These are phyloP conservation scores for Paraglomus brasilianum DNA, from an alignment of 192 early-diverging fungal genomes.

Conservation along the genomic window DNA sequence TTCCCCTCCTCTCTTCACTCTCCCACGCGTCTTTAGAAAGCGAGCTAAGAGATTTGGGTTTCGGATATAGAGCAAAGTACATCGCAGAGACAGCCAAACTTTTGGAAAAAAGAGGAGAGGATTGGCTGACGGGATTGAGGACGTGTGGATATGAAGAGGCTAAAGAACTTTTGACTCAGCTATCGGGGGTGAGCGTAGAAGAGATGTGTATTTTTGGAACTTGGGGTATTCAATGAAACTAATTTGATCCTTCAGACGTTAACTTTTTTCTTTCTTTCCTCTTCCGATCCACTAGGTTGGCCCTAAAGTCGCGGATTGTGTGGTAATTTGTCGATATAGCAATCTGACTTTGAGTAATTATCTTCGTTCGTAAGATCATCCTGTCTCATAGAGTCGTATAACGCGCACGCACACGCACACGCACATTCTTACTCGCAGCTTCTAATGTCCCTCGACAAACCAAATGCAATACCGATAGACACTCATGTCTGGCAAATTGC, in stretches of 20 bases:
- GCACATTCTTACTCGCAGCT: conserved; percentile 42
- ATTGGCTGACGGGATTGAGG: conserved; percentile 69
- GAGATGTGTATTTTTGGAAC: too few relatives aligned
- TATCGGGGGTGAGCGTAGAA: conserved; percentile 59
- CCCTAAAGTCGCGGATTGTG: conserved; percentile 97
- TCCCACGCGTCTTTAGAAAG: conserved; percentile 59
- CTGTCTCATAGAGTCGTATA: neutral
- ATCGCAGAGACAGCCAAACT: conserved; percentile 72
- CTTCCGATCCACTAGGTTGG: conserved; percentile 53
- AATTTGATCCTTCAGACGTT: neutral
- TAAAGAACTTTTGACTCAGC: conserved; percentile 59
- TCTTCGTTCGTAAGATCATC: neutral
- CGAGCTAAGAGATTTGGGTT: conserved; percentile 72
- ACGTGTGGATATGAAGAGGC: conserved; percentile 53
- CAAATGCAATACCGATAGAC: conserved; percentile 80
- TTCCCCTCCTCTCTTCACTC: conserved; percentile 63
- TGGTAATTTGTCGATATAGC: conserved; percentile 45
- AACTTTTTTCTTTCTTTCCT: neutral
- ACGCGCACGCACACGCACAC: too few relatives aligned
- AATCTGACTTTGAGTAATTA: neutral
- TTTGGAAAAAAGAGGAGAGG: conserved; percentile 39
- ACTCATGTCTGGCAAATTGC: conserved; percentile 98
- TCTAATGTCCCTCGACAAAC: conserved; percentile 89
- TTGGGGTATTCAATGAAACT: neutral
- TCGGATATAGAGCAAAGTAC: conserved; percentile 95